phyloP scores from a whole-genome alignment of 805 yeast genomes.

The Lachancea mirantina region DNA sequence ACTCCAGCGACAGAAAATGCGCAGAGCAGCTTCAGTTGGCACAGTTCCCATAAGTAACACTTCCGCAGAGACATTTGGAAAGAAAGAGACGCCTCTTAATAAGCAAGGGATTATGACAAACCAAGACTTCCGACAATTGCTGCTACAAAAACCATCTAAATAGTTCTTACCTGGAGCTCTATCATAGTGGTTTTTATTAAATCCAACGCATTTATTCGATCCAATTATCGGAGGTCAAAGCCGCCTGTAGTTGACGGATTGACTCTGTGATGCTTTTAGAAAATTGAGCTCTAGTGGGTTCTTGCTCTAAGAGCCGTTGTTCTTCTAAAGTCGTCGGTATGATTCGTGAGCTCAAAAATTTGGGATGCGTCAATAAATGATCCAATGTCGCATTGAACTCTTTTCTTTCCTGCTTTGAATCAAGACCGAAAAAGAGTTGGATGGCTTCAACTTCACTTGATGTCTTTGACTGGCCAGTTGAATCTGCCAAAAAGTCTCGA shows the following conservation, averaged over 20 bases:
- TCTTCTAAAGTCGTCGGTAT: constrained; percentile 60
- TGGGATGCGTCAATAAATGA: constrained; percentile 79
- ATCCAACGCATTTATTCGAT: too few species aligned
- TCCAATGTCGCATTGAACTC: constrained; percentile 55
- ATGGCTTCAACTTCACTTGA: constrained; percentile 17
- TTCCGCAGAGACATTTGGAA: not conserved
- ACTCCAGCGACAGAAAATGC: constrained; percentile 13
- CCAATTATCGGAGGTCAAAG: constrained; percentile 21
- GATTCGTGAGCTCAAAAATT: constrained; percentile 64
- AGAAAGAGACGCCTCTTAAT: not conserved
- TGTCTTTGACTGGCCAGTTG: constrained; percentile 11
- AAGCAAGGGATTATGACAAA: constrained; percentile 25
- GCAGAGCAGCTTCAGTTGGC: not conserved
- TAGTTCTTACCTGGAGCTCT: too few species aligned
- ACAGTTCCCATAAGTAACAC: not conserved
- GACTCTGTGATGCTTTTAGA: constrained; percentile 43
- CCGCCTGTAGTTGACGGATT: constrained; percentile 46
- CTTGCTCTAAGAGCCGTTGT: constrained; percentile 47
- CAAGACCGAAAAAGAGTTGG: constrained; percentile 51
- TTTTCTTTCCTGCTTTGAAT: constrained; percentile 49
- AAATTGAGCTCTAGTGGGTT: constrained; percentile 36
- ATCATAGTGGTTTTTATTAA: too few species aligned
- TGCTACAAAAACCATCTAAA: constrained; percentile 25
- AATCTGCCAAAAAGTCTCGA: constrained; percentile 38
- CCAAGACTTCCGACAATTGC: constrained; percentile 35